Evolutionary conservation across 306 rosid genomes (phyloP).

Genomic region (Hylodesmum podocarpum): DNA sequence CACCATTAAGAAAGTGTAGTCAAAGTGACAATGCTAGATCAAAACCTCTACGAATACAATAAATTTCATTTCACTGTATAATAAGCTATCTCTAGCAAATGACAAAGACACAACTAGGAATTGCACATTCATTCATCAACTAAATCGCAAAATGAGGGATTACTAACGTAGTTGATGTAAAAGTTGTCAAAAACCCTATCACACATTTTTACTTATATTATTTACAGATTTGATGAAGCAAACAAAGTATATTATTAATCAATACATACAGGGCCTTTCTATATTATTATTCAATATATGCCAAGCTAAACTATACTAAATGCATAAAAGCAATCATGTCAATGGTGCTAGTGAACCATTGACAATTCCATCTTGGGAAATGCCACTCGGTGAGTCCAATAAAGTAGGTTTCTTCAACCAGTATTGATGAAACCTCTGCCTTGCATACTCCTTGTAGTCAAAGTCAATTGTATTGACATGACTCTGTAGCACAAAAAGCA

Average conservation of each 20-base stretch:
- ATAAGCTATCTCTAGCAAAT: neutral
- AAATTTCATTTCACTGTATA: neutral
- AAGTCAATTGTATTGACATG: slow-evolving; percentile 81
- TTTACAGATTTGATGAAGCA: slow-evolving; percentile 3
- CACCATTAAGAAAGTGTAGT: neutral
- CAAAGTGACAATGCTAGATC: no score
- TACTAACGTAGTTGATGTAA: neutral
- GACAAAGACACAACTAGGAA: neutral
- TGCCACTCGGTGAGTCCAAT: slow-evolving; percentile 37
- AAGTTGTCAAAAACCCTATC: neutral
- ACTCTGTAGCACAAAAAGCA: slow-evolving; percentile 48
- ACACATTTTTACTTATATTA: slow-evolving; percentile 3
- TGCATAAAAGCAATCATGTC: slow-evolving; percentile 16
- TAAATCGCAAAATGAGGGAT: slow-evolving; percentile 11
- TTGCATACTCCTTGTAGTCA: slow-evolving; percentile 82
- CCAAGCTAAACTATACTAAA: neutral
- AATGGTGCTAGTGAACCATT: slow-evolving; percentile 10
- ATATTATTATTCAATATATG: neutral
- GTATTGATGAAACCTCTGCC: slow-evolving; percentile 85
- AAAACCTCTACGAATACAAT: no score
- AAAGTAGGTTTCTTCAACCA: slow-evolving; percentile 52
- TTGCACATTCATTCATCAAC: neutral
- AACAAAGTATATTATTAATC: neutral
- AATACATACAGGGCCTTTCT: no score
- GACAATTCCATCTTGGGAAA: neutral